Base-by-base conservation (phyloP, 345 rosid species). In the Trapa incisa region DNA sequence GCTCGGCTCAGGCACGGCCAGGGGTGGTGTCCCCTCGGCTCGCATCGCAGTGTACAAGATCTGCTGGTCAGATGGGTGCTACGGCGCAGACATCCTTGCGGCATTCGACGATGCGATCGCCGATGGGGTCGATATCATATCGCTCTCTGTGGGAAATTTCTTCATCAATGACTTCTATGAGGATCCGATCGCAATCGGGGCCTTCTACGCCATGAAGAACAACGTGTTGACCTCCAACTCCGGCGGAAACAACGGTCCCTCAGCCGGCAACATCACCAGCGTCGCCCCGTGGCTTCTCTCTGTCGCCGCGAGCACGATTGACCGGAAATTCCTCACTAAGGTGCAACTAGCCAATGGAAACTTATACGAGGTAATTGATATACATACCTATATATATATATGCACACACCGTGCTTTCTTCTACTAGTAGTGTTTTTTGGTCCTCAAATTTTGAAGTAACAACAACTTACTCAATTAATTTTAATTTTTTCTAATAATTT, bases 81-180 rank as follows among this genome's bases (percentile, higher is more conserved):
- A 16, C n/a, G 47, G 9, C 3, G 72, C 80, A 1, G 79, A 76
- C 61, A 79, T 79, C 33, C 77, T 81, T 1, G 79, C 82, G 2
- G 77, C 77, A n/a, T 75, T 74, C 67, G 83, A 83, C 37, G 79
- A 83, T 57, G 87, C 85, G n/a, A 77, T 81, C 12, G 78, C 73
- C 0, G 77, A 78, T 47, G 80, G 81, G 5, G 77, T 75, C 1
- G 75, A 70, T 66, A 65, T 69, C 5, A 71, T 78, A 32, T 76
- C 79, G 12, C 2, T 80, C 3, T 71, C 79, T 0, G 53, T 77
- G 4, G 77, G 74, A 6, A 53, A 68, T n/a, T 76, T 68, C 43
- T 74, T 76, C 17, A 53, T 71, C 29, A 22, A 22, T 22, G 29
- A 22, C 29, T 22, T 22, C 29, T 22, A 22, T 22, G 29, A 22